Evolutionary conservation across 139 green algal genomes (phyloP).

Genomic region (Chlorella sp.): DNA sequence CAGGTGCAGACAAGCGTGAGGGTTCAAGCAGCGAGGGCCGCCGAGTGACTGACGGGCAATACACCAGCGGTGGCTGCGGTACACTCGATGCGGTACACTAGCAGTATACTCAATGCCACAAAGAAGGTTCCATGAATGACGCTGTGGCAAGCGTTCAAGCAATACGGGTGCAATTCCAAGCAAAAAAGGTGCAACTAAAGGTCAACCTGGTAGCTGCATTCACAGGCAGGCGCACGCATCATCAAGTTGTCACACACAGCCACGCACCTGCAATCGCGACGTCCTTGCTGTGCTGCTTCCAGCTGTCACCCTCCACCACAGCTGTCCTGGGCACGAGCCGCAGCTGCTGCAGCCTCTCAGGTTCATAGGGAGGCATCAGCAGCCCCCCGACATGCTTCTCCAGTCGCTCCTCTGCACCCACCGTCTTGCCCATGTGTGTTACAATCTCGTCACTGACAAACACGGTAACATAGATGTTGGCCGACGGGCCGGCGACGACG

Average conservation of each 20-base stretch:
- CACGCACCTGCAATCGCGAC: conserved; percentile 51
- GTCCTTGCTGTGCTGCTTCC: conserved; percentile 36
- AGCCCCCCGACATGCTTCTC: conserved; percentile 49
- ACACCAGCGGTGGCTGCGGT: too few species aligned
- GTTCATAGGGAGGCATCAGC: conserved; percentile 58
- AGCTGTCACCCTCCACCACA: conserved; percentile 29
- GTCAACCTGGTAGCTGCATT: too few species aligned
- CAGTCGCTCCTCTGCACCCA: conserved; percentile 58
- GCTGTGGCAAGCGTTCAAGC: too few species aligned
- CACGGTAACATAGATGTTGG: conserved; percentile 90
- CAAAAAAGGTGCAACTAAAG: too few species aligned
- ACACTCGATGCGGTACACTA: too few species aligned
- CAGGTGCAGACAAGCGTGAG: too few species aligned
- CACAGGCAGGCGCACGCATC: too few species aligned
- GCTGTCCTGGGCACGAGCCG: conserved; percentile 44
- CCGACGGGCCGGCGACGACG: conserved; percentile 45
- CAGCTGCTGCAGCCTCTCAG: conserved; percentile 29
- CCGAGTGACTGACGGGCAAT: too few species aligned
- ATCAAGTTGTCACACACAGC: neutral
- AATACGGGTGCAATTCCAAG: too few species aligned
- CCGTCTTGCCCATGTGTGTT: conserved; percentile 81
- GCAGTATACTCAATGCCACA: too few species aligned
- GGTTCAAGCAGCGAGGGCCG: too few species aligned
- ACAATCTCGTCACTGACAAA: conserved; percentile 51
- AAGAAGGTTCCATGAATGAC: too few species aligned